Base-by-base conservation (phyloP, 1,139 yeast genomes). In the Scheffersomyces segobiensis region DNA sequence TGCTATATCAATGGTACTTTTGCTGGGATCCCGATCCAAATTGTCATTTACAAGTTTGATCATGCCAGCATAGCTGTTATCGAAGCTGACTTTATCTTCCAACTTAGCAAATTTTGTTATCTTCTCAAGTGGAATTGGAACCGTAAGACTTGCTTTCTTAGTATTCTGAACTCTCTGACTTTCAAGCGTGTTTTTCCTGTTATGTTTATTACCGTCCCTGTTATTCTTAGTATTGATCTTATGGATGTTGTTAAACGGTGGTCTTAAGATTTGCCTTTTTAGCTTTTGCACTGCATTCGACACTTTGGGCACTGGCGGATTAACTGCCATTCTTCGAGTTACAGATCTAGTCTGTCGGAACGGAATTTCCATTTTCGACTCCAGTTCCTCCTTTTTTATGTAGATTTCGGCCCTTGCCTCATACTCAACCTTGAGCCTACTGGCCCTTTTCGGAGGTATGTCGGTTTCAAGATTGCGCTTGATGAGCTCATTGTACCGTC, bases 381-480 rank as follows among this genome's bases (percentile, higher is more conserved):
- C 50, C 20, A n/a, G n/a, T 7, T 48, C 50, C 10, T 20, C 50
- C 7, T 19, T n/a, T 6, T 48, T 24, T 6, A 48, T 20, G 7
- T 24, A 24, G 26, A 24, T 32, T 32, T 32, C 42, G 14, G 14
- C 7, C 6, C 20, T 26, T 17, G 21, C 18, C 24, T 48, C 50
- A 48, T 48, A 20, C 24, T 48, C 24, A 6, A 48, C 50, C 6
- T 14, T 20, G 8, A 48, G 8, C n/a, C 24, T 48, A 10, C 18
- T 50, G 10, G 60, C 53, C 60, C 69, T 59, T 53, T 63, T 60
- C 2, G 76, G 75, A 2, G 76, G 76, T n/a, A 71, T 71, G 56
- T 72, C 75, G n/a, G 58, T 57, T 49, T 68, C 74, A 8, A 57
- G 58, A 18, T 66, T 63, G 48, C 65, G 60, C 14, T 56, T 52